Percentiles rank a stretch among this genome's conserved stretches.
Evolutionary conservation across 2,329 filamentous ascomycete species (phyloP).

Genomic region (Monosporascus sp.): DNA sequence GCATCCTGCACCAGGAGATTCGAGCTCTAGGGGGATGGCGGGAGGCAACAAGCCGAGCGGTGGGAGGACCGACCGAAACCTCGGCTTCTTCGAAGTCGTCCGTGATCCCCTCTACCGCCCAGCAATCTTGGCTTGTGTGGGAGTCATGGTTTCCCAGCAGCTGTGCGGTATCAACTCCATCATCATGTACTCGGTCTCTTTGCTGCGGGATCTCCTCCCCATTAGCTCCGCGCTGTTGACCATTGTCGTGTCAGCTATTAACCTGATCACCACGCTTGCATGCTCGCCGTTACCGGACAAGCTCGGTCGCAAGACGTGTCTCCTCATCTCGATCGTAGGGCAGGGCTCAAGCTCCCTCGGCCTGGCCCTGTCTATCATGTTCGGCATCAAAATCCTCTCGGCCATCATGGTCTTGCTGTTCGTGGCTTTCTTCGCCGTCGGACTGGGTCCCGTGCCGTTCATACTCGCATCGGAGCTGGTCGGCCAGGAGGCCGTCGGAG

Average conservation of each 20-base stretch:
- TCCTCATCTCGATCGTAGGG: conserved; percentile 75
- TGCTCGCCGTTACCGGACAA: conserved; percentile 83
- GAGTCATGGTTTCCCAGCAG: conserved; percentile 90
- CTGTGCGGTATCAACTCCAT: conserved; percentile 93
- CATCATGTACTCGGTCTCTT: conserved; percentile 95
- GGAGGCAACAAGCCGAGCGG: conserved; percentile 16
- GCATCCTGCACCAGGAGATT: background rate
- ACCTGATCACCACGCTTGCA: conserved; percentile 74
- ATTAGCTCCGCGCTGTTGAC: conserved; percentile 79
- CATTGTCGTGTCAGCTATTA: conserved; percentile 80
- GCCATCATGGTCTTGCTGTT: conserved; percentile 79
- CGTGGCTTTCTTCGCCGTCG: conserved; percentile 84
- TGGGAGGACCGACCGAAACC: conserved; percentile 29
- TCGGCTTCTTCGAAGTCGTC: conserved; percentile 62
- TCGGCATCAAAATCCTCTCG: conserved; percentile 67
- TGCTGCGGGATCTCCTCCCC: conserved; percentile 75
- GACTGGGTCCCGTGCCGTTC: conserved; percentile 90
- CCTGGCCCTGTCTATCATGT: conserved; percentile 75
- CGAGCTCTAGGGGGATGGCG: conserved; percentile 18
- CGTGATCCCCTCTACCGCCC: conserved; percentile 63
- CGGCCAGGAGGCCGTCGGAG: conserved; percentile 82
- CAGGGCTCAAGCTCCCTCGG: conserved; percentile 76
- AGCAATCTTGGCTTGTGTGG: conserved; percentile 76
- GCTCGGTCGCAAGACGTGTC: conserved; percentile 79
- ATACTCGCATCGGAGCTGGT: conserved; percentile 91